phyloP scores from a whole-genome alignment of 805 yeast genomes.

The Sugiyamaella marilandica region DNA sequence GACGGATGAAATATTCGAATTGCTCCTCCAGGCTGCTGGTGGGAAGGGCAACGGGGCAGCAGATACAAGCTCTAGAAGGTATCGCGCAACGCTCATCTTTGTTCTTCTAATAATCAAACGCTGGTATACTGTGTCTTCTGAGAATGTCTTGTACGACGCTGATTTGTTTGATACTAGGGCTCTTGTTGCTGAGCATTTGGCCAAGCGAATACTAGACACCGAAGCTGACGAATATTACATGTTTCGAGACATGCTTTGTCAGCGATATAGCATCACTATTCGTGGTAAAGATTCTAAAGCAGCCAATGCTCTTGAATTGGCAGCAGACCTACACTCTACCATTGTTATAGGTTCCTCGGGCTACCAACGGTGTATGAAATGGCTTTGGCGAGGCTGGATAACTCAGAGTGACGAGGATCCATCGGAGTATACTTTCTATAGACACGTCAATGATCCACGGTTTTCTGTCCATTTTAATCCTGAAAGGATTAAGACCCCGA shows the following conservation, averaged over 20 bases:
- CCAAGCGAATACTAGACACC: conserved; percentile 62
- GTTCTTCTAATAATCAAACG: conserved; percentile 67
- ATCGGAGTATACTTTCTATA: conserved; percentile 59
- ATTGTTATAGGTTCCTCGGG: conserved; percentile 74
- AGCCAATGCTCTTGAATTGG: conserved; percentile 73
- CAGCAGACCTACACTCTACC: conserved; percentile 80
- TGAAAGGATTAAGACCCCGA: conserved; percentile 77
- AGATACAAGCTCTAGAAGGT: conserved; percentile 54
- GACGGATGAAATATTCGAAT: conserved; percentile 50
- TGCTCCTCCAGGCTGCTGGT: conserved; percentile 73
- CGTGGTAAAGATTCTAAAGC: conserved; percentile 60
- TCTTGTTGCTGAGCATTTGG: conserved; percentile 67
- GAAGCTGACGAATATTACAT: conserved; percentile 42
- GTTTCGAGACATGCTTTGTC: conserved; percentile 72
- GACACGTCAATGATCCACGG: conserved; percentile 50
- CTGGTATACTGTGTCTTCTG: conserved; percentile 67
- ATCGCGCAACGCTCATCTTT: conserved; percentile 62
- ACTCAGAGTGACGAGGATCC: conserved; percentile 70
- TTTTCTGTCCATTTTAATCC: conserved; percentile 69
- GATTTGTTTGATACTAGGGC: conserved; percentile 58
- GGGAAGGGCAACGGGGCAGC: conserved; percentile 59
- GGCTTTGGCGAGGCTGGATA: conserved; percentile 95
- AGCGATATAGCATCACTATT: conserved; percentile 61
- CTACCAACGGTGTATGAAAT: conserved; percentile 77
- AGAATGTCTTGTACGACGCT: conserved; percentile 60